Base-by-base conservation (phyloP, 768 basidiomycete species). In the Agaricus blazei region DNA sequence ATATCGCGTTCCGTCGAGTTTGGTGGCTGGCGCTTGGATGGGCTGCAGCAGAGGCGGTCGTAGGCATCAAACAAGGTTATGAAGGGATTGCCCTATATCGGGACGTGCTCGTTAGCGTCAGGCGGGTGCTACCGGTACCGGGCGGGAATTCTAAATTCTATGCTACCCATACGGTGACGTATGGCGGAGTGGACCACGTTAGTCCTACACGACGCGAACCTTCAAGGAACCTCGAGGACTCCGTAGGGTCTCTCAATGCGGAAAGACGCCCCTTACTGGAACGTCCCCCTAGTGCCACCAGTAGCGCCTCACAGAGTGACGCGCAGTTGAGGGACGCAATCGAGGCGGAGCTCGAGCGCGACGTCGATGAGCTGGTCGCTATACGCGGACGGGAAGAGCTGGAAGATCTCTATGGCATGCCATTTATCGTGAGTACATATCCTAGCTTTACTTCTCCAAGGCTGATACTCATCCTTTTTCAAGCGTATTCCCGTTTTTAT, bases 11-110 rank as follows among this genome's bases (percentile, higher is more conserved):
- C 71, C 65, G 69, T 23, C 75, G 81, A 29, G 80, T 87, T 3
- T 91, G 90, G 88, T 89, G 85, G 84, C 70, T 89, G 37, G 85
- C 86, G 2, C 72, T 92, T 2, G 87, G 87, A 0, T 90, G 85
- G 85, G 85, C 87, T 11, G 68, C 79, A 6, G 85, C 83, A 3
- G 90, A 90, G 60, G 84, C 84, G 4, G 59, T 78, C 23, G 81
- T 83, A 1, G 80, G 82, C 4, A 75, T 91, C 50, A 70, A 72
- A 51, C 90, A 91, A 65, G 88, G 87, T 8, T 93, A 89, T 63
- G 79, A 79, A 47, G 80, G 81, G 28, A 76, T 92, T 41, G 69
- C 73, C 11, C 70, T 87, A 7, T 93, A 92, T 67, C 75, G 78
- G 46, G 85, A 86, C 63, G 84, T 86, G 0, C 79, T 90, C 60